A percentile compares a stretch with the other conserved stretches of the same genome.
Conservation (phyloP, 2,329 filamentous ascomycete species). For the Leptodontidium sp. region DNA sequence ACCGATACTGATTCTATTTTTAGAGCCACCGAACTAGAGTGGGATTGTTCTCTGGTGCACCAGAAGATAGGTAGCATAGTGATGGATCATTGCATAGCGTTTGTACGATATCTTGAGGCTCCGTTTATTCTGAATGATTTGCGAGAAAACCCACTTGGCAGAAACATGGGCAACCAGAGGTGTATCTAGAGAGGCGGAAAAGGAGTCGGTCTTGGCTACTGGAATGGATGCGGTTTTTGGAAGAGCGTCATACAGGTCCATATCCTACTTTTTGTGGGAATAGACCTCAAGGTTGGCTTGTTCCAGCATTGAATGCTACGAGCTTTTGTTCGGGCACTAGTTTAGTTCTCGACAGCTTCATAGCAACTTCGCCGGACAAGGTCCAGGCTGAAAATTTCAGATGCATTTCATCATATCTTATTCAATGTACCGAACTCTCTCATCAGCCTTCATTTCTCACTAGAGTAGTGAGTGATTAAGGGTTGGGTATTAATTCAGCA, state of each 20-base stretch:
- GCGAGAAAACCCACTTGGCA: slow-evolving; percentile 40
- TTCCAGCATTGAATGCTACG: slow-evolving; percentile 3
- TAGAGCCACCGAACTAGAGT: slow-evolving; percentile 83
- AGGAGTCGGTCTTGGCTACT: slow-evolving; percentile 34
- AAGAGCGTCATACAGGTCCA: background rate
- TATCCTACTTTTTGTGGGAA: background rate
- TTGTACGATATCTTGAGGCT: slow-evolving; percentile 45
- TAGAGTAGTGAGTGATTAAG: background rate
- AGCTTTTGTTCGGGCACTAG: slow-evolving; percentile 11
- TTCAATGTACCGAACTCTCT: background rate
- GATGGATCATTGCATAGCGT: slow-evolving; percentile 39
- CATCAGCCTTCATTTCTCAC: background rate
- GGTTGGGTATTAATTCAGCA: background rate
- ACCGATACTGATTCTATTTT: slow-evolving; percentile 40
- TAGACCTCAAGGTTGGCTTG: background rate
- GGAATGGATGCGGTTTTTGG: slow-evolving; percentile 17
- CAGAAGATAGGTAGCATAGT: slow-evolving; percentile 61
- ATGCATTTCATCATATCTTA: background rate
- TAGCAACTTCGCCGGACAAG: background rate
- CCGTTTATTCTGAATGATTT: slow-evolving; percentile 37
- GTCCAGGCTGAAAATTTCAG: slow-evolving; percentile 11
- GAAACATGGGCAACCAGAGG: slow-evolving; percentile 38
- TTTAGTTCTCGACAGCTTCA: slow-evolving; percentile 1
- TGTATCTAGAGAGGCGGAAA: slow-evolving; percentile 44
- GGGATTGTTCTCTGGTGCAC: slow-evolving; percentile 74